phyloP scores from a whole-genome alignment of 106 monocot species.

The Apostasia shenzhenica region DNA sequence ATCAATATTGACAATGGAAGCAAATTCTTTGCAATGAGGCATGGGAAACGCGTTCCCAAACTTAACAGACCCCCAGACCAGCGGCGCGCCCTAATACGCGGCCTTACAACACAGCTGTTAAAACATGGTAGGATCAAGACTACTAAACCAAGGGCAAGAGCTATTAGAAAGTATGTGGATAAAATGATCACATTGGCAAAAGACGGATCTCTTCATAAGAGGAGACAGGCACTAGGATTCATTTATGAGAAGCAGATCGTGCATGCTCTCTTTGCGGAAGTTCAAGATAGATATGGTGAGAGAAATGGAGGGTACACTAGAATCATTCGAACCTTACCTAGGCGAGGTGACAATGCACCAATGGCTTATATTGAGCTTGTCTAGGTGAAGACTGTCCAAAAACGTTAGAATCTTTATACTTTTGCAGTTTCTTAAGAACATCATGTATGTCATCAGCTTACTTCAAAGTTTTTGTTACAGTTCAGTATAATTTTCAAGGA shows the following conservation, averaged over 20 bases:
- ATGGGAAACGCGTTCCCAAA: conserved; percentile 83
- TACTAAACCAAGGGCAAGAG: conserved; percentile 81
- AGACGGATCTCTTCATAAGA: conserved; percentile 96
- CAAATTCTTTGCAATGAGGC: conserved; percentile 88
- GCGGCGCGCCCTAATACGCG: conserved; percentile 72
- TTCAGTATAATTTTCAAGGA: neutral
- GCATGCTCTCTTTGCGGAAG: conserved; percentile 91
- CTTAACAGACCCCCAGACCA: conserved; percentile 97
- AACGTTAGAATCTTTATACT: neutral
- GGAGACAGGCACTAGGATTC: conserved; percentile 89
- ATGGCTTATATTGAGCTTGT: conserved; percentile 99
- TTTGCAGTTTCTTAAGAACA: neutral
- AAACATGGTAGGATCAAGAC: conserved; percentile 94
- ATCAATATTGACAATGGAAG: conserved; percentile 41
- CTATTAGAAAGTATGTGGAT: conserved; percentile 86
- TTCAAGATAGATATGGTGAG: conserved; percentile 83
- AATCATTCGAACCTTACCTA: conserved; percentile 81
- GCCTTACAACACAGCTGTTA: conserved; percentile 85
- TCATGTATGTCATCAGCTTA: no score
- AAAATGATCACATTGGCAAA: conserved; percentile 97
- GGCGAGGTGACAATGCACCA: conserved; percentile 96
- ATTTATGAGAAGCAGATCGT: conserved; percentile 98
- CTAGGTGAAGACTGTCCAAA: conserved; percentile 34
- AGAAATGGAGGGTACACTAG: conserved; percentile 97
- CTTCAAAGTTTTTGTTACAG: neutral